Conservation (phyloP, 2,329 filamentous ascomycete genomes). For the Calonectria honghensis region DNA sequence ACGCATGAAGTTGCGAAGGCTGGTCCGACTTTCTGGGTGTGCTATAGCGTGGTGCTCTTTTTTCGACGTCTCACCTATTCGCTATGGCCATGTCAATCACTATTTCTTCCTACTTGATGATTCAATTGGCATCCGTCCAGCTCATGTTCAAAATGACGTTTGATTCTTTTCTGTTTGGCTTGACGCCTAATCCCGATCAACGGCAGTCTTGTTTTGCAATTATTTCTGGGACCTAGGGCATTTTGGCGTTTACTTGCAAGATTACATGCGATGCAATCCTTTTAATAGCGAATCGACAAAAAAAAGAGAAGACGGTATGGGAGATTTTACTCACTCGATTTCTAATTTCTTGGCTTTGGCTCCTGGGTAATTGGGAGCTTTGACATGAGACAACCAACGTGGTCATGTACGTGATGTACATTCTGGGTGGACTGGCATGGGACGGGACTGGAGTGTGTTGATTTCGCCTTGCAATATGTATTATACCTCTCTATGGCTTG, state of each 20-base stretch:
- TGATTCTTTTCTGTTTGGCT: conserved; percentile 6
- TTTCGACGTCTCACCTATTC: background rate
- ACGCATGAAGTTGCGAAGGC: conserved; percentile 33
- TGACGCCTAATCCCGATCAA: background rate
- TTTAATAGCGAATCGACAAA: conserved; percentile 24
- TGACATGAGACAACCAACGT: conserved; percentile 20
- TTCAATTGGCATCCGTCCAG: background rate
- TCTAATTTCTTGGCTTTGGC: conserved; percentile 23
- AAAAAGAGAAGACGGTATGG: conserved; percentile 18
- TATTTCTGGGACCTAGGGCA: background rate
- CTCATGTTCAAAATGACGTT: background rate
- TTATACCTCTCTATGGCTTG: conserved; percentile 35
- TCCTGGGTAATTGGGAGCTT: conserved; percentile 13
- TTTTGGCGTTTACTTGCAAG: conserved; percentile 23
- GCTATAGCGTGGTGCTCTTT: background rate
- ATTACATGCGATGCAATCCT: conserved; percentile 3
- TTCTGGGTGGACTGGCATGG: conserved; percentile 19
- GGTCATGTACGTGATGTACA: conserved; percentile 25
- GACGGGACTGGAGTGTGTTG: conserved; percentile 17
- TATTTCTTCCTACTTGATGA: background rate
- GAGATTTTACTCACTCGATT: conserved; percentile 5
- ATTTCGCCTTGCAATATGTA: conserved; percentile 31
- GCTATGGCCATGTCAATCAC: background rate
- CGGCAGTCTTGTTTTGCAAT: conserved; percentile 2
- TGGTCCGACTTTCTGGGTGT: background rate